Base-by-base conservation (phyloP, 2,329 filamentous ascomycete genomes). In the Albophoma yamanashiensis region DNA sequence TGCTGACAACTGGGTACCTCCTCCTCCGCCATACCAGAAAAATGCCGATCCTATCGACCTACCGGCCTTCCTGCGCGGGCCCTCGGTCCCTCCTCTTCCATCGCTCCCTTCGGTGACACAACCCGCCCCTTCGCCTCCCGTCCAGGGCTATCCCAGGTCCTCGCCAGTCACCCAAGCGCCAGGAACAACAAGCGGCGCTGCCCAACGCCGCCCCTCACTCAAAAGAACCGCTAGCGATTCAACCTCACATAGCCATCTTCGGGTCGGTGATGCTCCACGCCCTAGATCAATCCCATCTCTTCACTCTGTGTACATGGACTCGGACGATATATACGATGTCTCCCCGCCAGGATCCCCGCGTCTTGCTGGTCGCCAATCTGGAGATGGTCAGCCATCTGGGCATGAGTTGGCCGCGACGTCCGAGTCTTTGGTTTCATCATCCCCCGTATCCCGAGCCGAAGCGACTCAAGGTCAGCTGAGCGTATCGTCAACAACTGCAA, bases 1-100 rank as follows among this genome's bases (percentile, higher is more conserved):
- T 70, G 89, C 90, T 4, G 91, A 94, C 67, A 91, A 92, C 66
- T 95, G 91, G 91, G 88, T 92, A 5, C 89, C 90, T 6, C 91
- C 91, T 6, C 91, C 91, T 11, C 91, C 91, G 3, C 89, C 89
- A 1, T 95, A 95, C 67, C 84, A 86, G 47, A 82, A 84, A 59
- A 85, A 89, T 0, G 85, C 89, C 0, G 82, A 84, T 56, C 82
- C 82, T 0, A 78, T 77, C 12, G 82, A 84, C 65, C 63, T 83
- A 59, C 82, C 83, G 1, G 78, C 75, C 2, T 86, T 85, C 62
- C 64, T 86, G 63, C 80, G 82, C 38, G 79, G 82, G 58, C 73
- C 76, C 40, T 68, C 75, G 39, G 72, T 79, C 55, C 69, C 75
- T 56, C 75, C 78, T 8, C 36, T 55, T 25, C 65, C 71, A n/a